Conservation (phyloP, 2,329 filamentous ascomycete species). For the Microdochium bolleyi region DNA sequence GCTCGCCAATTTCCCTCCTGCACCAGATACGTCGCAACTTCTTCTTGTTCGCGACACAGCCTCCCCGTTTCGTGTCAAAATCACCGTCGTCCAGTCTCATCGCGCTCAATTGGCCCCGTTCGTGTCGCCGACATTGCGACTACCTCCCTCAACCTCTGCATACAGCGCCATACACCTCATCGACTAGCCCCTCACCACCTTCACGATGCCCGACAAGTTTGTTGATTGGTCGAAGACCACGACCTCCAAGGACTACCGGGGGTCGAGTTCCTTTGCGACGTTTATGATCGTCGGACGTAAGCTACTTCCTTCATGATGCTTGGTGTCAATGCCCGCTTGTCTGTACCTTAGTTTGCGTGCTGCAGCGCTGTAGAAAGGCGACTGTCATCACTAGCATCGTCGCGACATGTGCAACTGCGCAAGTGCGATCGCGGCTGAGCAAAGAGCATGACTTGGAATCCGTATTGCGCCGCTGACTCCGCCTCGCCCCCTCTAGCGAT, state of each 20-base stretch:
- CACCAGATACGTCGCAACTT: background rate
- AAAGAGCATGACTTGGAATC: conserved; percentile 3
- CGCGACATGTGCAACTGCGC: too few relatives aligned
- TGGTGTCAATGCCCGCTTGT: conserved; percentile 5
- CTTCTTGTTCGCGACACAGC: too few relatives aligned
- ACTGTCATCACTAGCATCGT: too few relatives aligned
- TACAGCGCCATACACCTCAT: too few relatives aligned
- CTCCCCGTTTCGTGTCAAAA: too few relatives aligned
- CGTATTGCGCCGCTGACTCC: background rate
- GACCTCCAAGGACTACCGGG: conserved; percentile 47
- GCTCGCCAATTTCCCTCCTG: background rate
- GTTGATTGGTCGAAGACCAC: conserved; percentile 51
- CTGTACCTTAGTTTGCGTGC: too few relatives aligned
- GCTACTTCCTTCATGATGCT: conserved; percentile 26
- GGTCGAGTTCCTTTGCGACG: conserved; percentile 75
- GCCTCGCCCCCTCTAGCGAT: conserved; percentile 45
- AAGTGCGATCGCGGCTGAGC: too few relatives aligned
- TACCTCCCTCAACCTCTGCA: too few relatives aligned
- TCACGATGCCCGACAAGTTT: conserved; percentile 24
- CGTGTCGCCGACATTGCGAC: too few relatives aligned
- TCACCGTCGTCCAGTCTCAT: too few relatives aligned
- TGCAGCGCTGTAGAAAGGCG: too few relatives aligned
- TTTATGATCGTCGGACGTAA: conserved; percentile 94
- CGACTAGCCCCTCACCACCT: background rate
- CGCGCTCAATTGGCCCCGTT: too few relatives aligned